Conservation (phyloP, 2,329 filamentous ascomycete species). For the Fusarium hostae region DNA sequence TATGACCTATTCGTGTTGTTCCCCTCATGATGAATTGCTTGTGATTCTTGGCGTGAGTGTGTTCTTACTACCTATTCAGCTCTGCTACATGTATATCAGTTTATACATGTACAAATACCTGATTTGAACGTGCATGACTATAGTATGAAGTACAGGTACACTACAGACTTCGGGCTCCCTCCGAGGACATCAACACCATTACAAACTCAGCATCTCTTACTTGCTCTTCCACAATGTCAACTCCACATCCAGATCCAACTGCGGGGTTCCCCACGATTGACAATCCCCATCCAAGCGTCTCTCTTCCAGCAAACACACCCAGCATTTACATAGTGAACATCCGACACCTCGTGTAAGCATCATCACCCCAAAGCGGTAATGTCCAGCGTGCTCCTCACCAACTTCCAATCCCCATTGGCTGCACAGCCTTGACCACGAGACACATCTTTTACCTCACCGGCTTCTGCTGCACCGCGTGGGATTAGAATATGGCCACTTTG, state of each 20-base stretch:
- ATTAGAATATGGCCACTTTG: constrained; percentile 18
- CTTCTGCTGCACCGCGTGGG: constrained; percentile 13
- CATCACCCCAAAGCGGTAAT: constrained; percentile 27
- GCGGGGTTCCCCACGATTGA: constrained; percentile 36
- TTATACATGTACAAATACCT: not conserved
- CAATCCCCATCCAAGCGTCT: not conserved
- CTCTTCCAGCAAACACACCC: not conserved
- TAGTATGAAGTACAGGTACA: not conserved
- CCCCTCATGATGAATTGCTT: not conserved
- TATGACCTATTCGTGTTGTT: not conserved
- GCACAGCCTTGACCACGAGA: not conserved
- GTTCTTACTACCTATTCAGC: not conserved
- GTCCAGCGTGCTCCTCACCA: constrained; percentile 25
- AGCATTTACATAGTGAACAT: not conserved
- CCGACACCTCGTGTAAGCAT: not conserved
- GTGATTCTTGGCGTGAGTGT: not conserved
- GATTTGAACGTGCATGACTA: not conserved
- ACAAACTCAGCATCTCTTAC: constrained; percentile 22
- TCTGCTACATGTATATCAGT: not conserved
- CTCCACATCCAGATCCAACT: constrained; percentile 11
- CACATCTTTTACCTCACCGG: constrained; percentile 7
- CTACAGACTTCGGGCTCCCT: not conserved
- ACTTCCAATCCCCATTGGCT: constrained; percentile 8
- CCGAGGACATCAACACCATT: constrained; percentile 10
- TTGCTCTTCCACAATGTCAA: not conserved